A percentile compares a stretch with the other conserved stretches of the same genome.
Evolutionary conservation across 2,329 filamentous ascomycete genomes (phyloP).

Genomic region (Colletotrichum caudatum): DNA sequence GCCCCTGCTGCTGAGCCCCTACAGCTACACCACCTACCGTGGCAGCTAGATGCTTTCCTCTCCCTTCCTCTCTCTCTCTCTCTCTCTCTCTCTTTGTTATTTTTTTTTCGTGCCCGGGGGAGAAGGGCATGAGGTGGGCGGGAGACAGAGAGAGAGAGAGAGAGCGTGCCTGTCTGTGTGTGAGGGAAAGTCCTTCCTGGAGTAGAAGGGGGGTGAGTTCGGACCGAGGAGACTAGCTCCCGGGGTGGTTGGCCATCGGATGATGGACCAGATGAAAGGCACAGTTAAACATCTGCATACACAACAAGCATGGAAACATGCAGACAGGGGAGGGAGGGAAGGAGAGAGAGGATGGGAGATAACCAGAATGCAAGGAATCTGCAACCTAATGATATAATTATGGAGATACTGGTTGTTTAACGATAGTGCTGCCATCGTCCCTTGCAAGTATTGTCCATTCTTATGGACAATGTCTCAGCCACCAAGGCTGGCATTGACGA

Average conservation of each 20-base stretch:
- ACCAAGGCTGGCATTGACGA: constrained; percentile 7
- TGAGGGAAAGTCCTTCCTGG: neutral
- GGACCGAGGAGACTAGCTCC: neutral
- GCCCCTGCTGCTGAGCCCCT: constrained; percentile 80
- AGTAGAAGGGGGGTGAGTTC: neutral
- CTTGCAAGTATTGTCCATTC: neutral
- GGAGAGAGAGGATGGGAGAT: neutral
- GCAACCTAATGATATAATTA: constrained; percentile 29
- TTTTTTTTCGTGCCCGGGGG: neutral
- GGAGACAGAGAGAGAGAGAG: neutral
- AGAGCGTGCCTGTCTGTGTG: too few species aligned
- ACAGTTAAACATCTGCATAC: neutral
- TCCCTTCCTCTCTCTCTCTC: neutral
- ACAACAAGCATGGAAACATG: neutral
- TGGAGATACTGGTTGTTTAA: constrained; percentile 29
- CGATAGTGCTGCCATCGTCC: constrained; percentile 31
- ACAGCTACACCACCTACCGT: constrained; percentile 85
- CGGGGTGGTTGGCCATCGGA: too few species aligned
- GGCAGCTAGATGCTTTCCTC: constrained; percentile 67
- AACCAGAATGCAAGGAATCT: constrained; percentile 17
- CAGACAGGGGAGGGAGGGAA: neutral
- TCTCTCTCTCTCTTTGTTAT: too few species aligned
- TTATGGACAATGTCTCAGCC: neutral
- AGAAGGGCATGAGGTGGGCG: neutral
- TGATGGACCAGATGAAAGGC: too few species aligned